Conservation (phyloP, 2,329 filamentous ascomycete genomes). For the Trichoderma asperellum region DNA sequence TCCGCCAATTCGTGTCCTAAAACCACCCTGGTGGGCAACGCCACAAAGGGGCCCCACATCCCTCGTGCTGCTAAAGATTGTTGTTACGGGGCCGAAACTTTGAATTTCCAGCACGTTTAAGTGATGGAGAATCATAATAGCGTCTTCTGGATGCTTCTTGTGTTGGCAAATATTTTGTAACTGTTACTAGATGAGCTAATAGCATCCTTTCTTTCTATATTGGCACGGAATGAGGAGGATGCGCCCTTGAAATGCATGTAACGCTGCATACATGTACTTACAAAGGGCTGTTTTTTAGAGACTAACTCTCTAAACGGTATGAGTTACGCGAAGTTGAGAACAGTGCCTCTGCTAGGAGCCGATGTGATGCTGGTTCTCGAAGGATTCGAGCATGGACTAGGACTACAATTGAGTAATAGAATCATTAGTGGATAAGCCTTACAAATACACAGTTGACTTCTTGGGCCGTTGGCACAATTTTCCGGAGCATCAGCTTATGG, state of each 20-base stretch:
- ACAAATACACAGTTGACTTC: background rate
- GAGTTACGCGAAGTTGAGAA: background rate
- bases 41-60: slow-evolving; percentile 23
- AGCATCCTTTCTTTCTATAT: background rate
- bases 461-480: background rate
- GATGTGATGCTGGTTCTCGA: background rate
- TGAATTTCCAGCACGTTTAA: background rate
- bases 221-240: background rate
- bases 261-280: background rate
- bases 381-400: background rate
- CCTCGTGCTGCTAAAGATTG: background rate
- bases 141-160: background rate
- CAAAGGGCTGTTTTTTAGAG: background rate
- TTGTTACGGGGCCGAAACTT: background rate
- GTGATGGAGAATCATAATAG: background rate
- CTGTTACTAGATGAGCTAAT: background rate
- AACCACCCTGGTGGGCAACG: slow-evolving; percentile 9
- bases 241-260: background rate
- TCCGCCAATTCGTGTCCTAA: slow-evolving; percentile 28
- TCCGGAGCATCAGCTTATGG: background rate
- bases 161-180: background rate
- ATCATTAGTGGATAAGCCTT: background rate
- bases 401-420: background rate
- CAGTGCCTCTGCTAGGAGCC: background rate
- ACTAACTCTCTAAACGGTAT: background rate